Conservation (phyloP, 1,284 basidiomycete genomes). For the Ganoderma multipileum region DNA sequence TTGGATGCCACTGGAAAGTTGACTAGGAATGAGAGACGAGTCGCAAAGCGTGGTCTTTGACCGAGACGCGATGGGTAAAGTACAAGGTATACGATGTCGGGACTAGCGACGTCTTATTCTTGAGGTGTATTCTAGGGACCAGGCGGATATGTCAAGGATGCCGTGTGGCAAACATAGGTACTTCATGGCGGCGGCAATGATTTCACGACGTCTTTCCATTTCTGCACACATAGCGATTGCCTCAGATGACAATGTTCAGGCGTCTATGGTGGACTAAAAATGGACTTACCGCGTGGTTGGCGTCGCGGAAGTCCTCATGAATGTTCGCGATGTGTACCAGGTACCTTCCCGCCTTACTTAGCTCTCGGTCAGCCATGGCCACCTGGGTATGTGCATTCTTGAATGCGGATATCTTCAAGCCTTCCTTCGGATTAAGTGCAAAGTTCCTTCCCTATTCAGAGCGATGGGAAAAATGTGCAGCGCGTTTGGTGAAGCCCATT, state of each 20-base stretch:
- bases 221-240: not conserved
- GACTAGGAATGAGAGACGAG: not conserved
- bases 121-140: not conserved
- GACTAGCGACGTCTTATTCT: not conserved
- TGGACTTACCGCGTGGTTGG: constrained; percentile 63
- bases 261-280: not conserved
- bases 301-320: constrained; percentile 56
- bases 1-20: too few species aligned
- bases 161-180: not conserved
- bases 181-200: constrained; percentile 28
- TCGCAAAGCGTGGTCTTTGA: not conserved
- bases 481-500: not conserved
- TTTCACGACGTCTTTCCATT: constrained; percentile 40
- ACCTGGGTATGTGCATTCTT: constrained; percentile 75
- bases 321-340: constrained; percentile 63
- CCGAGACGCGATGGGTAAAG: not conserved
- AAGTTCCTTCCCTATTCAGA: constrained; percentile 75
- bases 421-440: constrained; percentile 85
- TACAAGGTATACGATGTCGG: not conserved
- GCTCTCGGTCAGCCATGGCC: constrained; percentile 69
- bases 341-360: constrained; percentile 70
- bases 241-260: not conserved
- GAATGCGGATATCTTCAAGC: constrained; percentile 85
- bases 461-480: not conserved
- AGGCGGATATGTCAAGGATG: not conserved